Base-by-base conservation (phyloP, 1,284 basidiomycete species). In the Volvariella surrecta region DNA sequence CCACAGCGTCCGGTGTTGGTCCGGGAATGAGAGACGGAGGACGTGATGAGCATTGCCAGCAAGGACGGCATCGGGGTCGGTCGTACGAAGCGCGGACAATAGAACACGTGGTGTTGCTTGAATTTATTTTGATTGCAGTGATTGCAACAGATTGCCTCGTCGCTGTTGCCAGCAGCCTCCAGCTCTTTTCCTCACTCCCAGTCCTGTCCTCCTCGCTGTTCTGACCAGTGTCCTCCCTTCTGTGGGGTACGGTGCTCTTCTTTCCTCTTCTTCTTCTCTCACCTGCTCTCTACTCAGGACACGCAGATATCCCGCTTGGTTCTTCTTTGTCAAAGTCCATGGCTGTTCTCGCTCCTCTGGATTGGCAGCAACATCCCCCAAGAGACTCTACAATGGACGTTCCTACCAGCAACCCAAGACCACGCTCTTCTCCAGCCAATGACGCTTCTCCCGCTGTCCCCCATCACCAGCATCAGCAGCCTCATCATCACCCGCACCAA, bases 341-440 rank as follows among this genome's bases (percentile, higher is more conserved):
- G 82, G 82, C 82, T 65, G 73, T 83, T 70, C 76, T 85, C 65
- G 79, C 74, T 51, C 70, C 76, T 59, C 70, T 73, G 65, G 79
- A 84, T 69, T 84, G 81, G 82, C 73, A 74, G 39, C 40, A 45
- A 53, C 70, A 66, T 54, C 58, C 68, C 54, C 70, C 72, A 58
- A 70, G 73, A 71, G 73, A 79, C 61, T 64, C 66, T 56, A 59
- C 67, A 52, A 81, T 82, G 78, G 78, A 81, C 65, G 57, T 65
- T 48, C 63, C 70, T 49, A 58, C 71, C 3, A 49, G 63, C 47
- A 56, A 63, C 49, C 62, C 68, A 46, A 73, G 71, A 50, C 77
- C 76, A 58, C 76, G 71, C 54, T 70, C 71, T 45, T 74, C 74
- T 11, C 73, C 76, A 43, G 64, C 71, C 45, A 74, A 71, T 58